phyloP scores from a whole-genome alignment of 2,329 filamentous ascomycete genomes.

The Neofusicoccum ribis region DNA sequence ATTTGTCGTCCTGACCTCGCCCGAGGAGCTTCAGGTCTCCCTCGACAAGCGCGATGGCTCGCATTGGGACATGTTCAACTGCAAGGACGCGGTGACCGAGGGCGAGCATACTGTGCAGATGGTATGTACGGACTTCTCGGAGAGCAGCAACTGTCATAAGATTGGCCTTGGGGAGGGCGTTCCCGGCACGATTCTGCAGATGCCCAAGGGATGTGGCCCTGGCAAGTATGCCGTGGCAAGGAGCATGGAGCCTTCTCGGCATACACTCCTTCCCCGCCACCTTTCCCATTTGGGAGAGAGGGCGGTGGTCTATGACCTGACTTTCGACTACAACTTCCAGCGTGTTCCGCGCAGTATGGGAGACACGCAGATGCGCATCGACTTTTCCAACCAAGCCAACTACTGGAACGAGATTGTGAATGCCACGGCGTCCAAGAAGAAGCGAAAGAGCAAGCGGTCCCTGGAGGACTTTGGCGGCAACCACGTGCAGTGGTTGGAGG shows the following conservation, averaged over 20 bases:
- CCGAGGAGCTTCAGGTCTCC: conserved; percentile 35
- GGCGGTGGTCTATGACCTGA: conserved; percentile 21
- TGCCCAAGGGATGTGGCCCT: conserved; percentile 44
- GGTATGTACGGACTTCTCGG: conserved; percentile 39
- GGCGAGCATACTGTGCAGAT: conserved; percentile 39
- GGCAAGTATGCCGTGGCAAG: conserved; percentile 44
- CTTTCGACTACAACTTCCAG: conserved; percentile 23
- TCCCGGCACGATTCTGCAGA: conserved; percentile 42
- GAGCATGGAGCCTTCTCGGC: conserved; percentile 25
- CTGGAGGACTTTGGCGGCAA: conserved; percentile 32
- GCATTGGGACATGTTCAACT: conserved; percentile 47
- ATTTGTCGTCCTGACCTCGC: conserved; percentile 35
- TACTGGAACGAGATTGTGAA: conserved; percentile 24
- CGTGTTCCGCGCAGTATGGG: conserved; percentile 19
- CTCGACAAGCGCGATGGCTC: conserved; percentile 48
- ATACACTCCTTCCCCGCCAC: conserved; percentile 27
- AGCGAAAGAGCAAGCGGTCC: conserved; percentile 31
- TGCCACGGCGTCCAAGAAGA: conserved; percentile 24
- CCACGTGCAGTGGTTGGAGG: conserved; percentile 41
- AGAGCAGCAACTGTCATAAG: conserved; percentile 40
- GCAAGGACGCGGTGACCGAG: conserved; percentile 31
- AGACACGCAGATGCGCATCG: conserved; percentile 23
- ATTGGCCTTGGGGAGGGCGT: conserved; percentile 41
- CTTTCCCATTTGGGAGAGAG: conserved; percentile 23
- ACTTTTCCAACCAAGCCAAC: conserved; percentile 21